Conservation (phyloP, 257 asterid species). For the Solanum virginianum region DNA sequence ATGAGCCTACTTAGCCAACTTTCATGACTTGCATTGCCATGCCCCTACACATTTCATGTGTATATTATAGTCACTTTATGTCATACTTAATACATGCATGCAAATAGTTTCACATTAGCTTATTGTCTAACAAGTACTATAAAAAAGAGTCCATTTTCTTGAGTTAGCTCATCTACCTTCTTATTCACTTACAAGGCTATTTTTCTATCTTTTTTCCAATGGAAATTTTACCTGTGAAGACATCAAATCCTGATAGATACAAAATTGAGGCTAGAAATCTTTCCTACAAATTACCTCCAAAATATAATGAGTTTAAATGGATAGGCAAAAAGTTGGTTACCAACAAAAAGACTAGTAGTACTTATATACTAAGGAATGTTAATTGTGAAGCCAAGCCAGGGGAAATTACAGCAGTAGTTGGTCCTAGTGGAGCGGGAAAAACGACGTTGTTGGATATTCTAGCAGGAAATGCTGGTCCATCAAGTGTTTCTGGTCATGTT, state of each 20-base stretch:
- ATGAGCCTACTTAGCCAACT: not conserved
- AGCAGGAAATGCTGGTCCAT: constrained; percentile 27
- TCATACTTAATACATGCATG: constrained; percentile 8
- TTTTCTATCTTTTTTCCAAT: constrained; percentile 8
- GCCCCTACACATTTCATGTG: not conserved
- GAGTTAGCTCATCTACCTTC: constrained; percentile 32
- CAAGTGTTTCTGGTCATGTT: constrained; percentile 25
- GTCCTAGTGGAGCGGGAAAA: constrained; percentile 88
- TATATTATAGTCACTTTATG: not conserved
- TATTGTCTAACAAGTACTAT: not conserved
- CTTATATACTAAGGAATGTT: constrained; percentile 30
- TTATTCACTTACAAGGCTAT: not conserved
- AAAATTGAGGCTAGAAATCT: constrained; percentile 29
- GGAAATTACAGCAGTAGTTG: constrained; percentile 63
- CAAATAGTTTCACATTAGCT: not conserved
- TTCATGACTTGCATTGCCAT: not conserved
- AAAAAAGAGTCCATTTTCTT: constrained; percentile 13
- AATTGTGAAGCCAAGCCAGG: constrained; percentile 54
- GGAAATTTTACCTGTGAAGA: constrained; percentile 35
- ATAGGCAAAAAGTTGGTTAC: not conserved
- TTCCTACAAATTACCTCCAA: constrained; percentile 32
- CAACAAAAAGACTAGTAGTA: constrained; percentile 6
- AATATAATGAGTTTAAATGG: constrained; percentile 6
- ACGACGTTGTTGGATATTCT: constrained; percentile 61
- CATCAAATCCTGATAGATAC: constrained; percentile 9